Percentiles rank a stretch among this genome's conserved stretches.
Conservation (phyloP, 1,139 yeast genomes). For the Scheffersomyces titani region DNA sequence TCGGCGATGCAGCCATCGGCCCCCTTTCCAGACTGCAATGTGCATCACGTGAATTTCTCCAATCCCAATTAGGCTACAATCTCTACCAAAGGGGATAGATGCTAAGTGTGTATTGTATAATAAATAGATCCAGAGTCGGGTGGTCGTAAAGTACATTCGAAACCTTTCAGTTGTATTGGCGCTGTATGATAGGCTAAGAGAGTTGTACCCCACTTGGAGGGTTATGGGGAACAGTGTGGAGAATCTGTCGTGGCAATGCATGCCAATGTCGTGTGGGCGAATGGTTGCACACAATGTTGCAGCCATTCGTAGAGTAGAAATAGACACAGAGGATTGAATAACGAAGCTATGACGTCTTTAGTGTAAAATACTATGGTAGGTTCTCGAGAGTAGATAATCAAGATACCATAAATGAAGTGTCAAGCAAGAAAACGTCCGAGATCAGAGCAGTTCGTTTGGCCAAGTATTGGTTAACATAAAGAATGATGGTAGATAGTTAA, state of each 20-base stretch:
- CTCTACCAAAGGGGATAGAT: neutral
- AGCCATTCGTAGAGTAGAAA: neutral
- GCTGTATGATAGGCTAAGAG: neutral
- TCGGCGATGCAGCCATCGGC: neutral
- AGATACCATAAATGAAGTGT: too few species aligned
- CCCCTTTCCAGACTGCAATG: neutral
- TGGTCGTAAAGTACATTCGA: neutral
- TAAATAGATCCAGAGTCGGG: neutral
- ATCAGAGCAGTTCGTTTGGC: too few species aligned
- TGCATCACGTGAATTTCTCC: neutral
- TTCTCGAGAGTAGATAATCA: too few species aligned
- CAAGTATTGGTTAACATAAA: too few species aligned
- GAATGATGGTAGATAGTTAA: too few species aligned
- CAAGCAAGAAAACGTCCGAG: too few species aligned
- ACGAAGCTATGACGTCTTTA: neutral
- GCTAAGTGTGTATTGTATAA: neutral
- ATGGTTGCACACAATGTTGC: neutral
- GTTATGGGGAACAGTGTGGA: neutral
- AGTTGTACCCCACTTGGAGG: neutral
- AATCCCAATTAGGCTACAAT: neutral
- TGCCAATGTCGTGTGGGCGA: neutral
- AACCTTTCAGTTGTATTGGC: neutral
- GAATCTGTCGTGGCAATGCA: neutral
- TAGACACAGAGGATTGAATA: neutral
- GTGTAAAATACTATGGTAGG: too few species aligned